Percentiles rank a stretch among this genome's conserved stretches.
Conservation (phyloP, 768 basidiomycete genomes). For the Hemileccinum rubropunctum region DNA sequence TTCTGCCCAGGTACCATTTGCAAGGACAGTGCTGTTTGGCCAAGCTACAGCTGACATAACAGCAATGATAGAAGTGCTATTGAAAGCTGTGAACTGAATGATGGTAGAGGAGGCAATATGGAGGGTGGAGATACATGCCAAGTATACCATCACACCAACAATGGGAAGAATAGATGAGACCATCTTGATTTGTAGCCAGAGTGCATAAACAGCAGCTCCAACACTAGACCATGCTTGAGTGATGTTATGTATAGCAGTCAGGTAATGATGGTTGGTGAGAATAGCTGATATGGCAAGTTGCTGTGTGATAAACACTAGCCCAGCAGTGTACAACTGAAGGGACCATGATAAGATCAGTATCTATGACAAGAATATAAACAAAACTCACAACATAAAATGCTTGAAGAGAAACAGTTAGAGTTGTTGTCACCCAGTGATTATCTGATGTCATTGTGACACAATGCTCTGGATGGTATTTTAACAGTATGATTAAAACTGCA, state of each 20-base stretch:
- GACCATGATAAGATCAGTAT: neutral
- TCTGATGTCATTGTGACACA: neutral
- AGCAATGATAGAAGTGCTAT: neutral
- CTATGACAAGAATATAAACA: neutral
- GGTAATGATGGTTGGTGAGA: conserved; percentile 1
- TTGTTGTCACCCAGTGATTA: neutral
- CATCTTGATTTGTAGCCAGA: conserved; percentile 17
- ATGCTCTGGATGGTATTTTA: neutral
- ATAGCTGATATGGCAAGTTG: conserved; percentile 8
- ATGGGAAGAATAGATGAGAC: conserved; percentile 10
- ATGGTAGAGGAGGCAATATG: conserved; percentile 22
- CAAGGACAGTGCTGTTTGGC: conserved; percentile 4
- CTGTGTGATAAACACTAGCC: conserved; percentile 20
- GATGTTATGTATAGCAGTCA: conserved; percentile 22
- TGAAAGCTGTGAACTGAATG: conserved; percentile 17
- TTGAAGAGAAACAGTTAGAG: neutral
- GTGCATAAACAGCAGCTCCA: conserved; percentile 12
- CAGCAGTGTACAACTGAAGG: conserved; percentile 13
- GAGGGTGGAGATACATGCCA: conserved; percentile 15
- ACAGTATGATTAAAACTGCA: neutral
- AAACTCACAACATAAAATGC: neutral
- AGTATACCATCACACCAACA: conserved; percentile 16
- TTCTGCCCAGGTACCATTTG: neutral
- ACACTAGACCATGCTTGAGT: conserved; percentile 20
- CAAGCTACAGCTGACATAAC: conserved; percentile 1